Evolutionary conservation across 2,329 filamentous ascomycete genomes (phyloP), one percentile per base, ranked within the genome.

Genomic region (Colletotrichum sansevieriae): DNA sequence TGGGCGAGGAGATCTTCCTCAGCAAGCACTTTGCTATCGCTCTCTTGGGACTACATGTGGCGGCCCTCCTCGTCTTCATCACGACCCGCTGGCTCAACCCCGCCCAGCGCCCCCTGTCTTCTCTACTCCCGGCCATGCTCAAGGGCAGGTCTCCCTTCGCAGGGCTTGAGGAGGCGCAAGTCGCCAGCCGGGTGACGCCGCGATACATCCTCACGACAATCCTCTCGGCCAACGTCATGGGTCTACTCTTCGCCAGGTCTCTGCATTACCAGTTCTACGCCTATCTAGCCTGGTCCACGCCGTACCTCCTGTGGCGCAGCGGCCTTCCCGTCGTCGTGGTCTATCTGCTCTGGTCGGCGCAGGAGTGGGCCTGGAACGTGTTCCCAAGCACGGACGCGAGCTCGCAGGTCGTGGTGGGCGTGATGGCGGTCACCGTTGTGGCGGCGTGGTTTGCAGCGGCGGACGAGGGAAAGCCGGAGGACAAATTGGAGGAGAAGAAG

Each of bases 191-290:
- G 39, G 84, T 95, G 66, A 91, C 90, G 3, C 90, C 91, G 11
- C 84, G 87, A 49, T 97, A 93, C 78, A 87, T 95, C 72, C 87
- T 92, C 83, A 94, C 91, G 5, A 89, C 90, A 4, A 86, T 97
- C 51, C 85, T 97, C 60, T 90, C 90, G 11, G 91, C 93, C 71
- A 91, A 94, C 73, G 83, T 89, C 35, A 88, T 97, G 65, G 95
- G 95, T 43, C 86, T 97, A 80, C 85, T 97, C 54, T 97, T 94
- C 76, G 95, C 95, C 29, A 87, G 95, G 66, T 95, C 92, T 63
- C 86, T 98, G 74, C 95, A 98, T 82, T 98, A 97, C 83, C 95
- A 98, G 76, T 98, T 98, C 83, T 98, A 94, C 80, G 90, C 93
- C 52, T 97, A 97, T 83, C 87, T 97, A 68, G 92, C 92, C 33